Evolutionary conservation across 2,329 filamentous ascomycete species (phyloP).

Genomic region (Xylaria sp.): DNA sequence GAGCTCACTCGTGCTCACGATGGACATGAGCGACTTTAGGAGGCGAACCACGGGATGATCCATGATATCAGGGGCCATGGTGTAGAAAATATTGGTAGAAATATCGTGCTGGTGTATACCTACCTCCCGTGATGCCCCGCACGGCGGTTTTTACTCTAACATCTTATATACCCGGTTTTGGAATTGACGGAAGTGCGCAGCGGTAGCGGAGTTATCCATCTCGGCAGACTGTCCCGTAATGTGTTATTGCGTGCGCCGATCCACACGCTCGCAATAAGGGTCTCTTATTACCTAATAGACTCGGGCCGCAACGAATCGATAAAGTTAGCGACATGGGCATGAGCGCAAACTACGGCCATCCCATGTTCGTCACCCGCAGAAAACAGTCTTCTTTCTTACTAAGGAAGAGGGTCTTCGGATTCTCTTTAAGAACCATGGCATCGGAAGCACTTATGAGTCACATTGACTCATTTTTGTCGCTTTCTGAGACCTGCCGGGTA

Average conservation of each 20-base stretch:
- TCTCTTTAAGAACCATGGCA: no score
- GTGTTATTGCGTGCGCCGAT: no score
- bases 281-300: background rate
- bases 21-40: constrained; percentile 43
- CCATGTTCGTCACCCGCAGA: no score
- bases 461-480: background rate
- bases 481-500: background rate
- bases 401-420: no score
- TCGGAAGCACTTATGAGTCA: background rate
- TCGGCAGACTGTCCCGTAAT: background rate
- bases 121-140: background rate
- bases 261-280: background rate
- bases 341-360: no score
- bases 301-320: background rate
- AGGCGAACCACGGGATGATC: constrained; percentile 33
- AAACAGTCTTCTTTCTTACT: background rate
- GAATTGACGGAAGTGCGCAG: background rate
- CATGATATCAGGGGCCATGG: constrained; percentile 7
- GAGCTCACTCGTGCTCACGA: constrained; percentile 45
- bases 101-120: background rate
- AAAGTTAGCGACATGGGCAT: background rate
- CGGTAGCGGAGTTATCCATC: background rate
- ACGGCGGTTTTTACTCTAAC: background rate
- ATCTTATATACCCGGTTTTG: background rate
- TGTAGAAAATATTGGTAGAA: background rate